A percentile compares a stretch with the other conserved stretches of the same genome.
These are phyloP conservation scores for Aspergillus baeticus DNA, from an alignment of 495 filamentous ascomycete species.

Conservation along the genomic window DNA sequence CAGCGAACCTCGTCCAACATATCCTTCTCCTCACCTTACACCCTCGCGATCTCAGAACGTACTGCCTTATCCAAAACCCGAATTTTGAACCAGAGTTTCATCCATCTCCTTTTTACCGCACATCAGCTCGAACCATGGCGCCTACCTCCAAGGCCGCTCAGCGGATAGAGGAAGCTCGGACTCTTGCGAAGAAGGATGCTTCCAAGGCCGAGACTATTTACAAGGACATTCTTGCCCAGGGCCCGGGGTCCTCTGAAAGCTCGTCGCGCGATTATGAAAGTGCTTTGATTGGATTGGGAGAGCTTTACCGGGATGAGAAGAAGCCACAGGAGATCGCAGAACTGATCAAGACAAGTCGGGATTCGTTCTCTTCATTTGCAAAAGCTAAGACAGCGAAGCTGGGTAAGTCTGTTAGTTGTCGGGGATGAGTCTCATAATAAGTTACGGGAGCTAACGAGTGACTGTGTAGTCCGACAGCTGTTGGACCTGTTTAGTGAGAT, in stretches of 20 bases:
- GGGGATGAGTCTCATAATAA: not conserved
- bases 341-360: constrained; percentile 85
- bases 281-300: constrained; percentile 70
- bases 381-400: constrained; percentile 99
- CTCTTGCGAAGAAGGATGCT: constrained; percentile 74
- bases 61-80: not conserved
- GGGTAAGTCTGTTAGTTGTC: constrained; percentile 54
- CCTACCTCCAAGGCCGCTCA: constrained; percentile 49
- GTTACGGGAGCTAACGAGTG: not conserved
- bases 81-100: not conserved
- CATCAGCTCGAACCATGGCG: constrained; percentile 43
- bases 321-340: constrained; percentile 86
- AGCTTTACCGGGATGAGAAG: constrained; percentile 89
- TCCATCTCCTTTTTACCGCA: not conserved
- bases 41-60: not conserved
- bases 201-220: constrained; percentile 78
- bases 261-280: constrained; percentile 84
- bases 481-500: constrained; percentile 93
- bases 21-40: not conserved
- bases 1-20: constrained; percentile 10
- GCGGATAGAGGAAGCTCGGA: constrained; percentile 80
- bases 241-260: constrained; percentile 78
- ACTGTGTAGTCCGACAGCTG: constrained; percentile 79
- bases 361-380: constrained; percentile 89
- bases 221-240: constrained; percentile 82